Evolutionary conservation across 2,329 filamentous ascomycete species (phyloP), one percentile per base, ranked within the genome.

Genomic region (Arthroderma sp.): DNA sequence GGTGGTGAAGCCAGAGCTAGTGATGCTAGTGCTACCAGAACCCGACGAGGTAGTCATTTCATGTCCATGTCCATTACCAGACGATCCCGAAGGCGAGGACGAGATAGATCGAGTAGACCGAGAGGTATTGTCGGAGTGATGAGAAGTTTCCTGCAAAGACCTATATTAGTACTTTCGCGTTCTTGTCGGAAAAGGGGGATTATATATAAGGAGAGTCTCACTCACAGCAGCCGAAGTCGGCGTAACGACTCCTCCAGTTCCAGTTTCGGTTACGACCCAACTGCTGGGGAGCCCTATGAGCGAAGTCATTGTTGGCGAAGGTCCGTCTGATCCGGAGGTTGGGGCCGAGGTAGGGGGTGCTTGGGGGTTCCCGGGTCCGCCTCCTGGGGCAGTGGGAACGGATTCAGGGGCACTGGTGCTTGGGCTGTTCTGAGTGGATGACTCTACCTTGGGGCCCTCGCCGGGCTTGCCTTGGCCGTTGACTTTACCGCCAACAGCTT

Each of bases 191-290:
- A 0, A 43, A 21, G 9, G 21, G 8, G 41, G 41, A 19, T 1
- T 47, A 25, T 57, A 56, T 54, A 58, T 51, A n/a, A 65, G 69
- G 70, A 61, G 65, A 66, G 71, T 70, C 82, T 80, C 81, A 84
- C 81, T 81, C 76, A 83, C 80, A 76, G 79, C 77, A 66, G 81
- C 82, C 74, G 82, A 81, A 72, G 79, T 81, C 63, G 83, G 80
- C 67, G 87, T 87, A 67, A 89, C 78, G 66, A 93, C 83, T 76
- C 91, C 91, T 68, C 88, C 87, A 64, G 83, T 81, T 61, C 83
- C 88, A 64, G 83, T 81, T 61, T 83, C 77, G 54, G 84, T 88
- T 73, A 93, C 87, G 60, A 84, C 80, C 88, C 88, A 95, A 59
- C 87, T 88, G 65, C 79, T 81, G 41, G 91, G 89, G 59, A 95